Conservation (phyloP, 129 eudicot genomes). For the Ambrosia trifida region DNA sequence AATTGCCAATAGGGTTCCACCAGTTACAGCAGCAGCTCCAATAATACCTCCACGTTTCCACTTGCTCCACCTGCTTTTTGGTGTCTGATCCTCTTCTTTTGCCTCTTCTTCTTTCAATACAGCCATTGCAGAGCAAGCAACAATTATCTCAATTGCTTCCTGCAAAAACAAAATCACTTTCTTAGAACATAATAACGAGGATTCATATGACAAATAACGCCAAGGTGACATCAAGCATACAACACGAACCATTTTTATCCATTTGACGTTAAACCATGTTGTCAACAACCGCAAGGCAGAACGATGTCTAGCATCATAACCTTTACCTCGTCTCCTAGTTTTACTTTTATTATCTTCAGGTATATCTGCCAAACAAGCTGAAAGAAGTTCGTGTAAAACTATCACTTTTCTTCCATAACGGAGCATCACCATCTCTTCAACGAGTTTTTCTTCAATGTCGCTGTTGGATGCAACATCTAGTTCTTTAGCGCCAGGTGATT, state of each 20-base stretch:
- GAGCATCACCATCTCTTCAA: constrained; percentile 67
- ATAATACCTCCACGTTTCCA: constrained; percentile 99
- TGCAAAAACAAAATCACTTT: constrained; percentile 33
- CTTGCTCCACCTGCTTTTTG: constrained; percentile 70
- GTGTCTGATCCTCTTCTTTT: constrained; percentile 51
- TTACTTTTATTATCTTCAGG: constrained; percentile 55
- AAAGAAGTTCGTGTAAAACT: constrained; percentile 86
- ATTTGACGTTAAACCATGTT: constrained; percentile 87
- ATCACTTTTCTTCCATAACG: constrained; percentile 62
- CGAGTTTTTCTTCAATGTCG: constrained; percentile 44
- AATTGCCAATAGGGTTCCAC: constrained; percentile 94
- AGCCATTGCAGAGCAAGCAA: constrained; percentile 98
- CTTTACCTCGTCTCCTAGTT: constrained; percentile 53
- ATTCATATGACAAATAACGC: neutral
- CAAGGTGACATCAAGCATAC: constrained; percentile 1
- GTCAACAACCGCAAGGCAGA: constrained; percentile 92
- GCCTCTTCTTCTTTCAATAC: constrained; percentile 57
- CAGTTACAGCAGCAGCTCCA: constrained; percentile 98
- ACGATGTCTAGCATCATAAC: constrained; percentile 95
- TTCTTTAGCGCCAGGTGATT: constrained; percentile 48
- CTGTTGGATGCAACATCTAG: constrained; percentile 28
- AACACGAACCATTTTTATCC: constrained; percentile 68
- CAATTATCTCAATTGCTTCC: constrained; percentile 90
- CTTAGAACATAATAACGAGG: constrained; percentile 9
- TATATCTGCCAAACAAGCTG: constrained; percentile 77